A percentile compares a stretch with the other conserved stretches of the same genome.
Evolutionary conservation across 306 rosid species (phyloP).

Genomic region (Cicer judaicum): DNA sequence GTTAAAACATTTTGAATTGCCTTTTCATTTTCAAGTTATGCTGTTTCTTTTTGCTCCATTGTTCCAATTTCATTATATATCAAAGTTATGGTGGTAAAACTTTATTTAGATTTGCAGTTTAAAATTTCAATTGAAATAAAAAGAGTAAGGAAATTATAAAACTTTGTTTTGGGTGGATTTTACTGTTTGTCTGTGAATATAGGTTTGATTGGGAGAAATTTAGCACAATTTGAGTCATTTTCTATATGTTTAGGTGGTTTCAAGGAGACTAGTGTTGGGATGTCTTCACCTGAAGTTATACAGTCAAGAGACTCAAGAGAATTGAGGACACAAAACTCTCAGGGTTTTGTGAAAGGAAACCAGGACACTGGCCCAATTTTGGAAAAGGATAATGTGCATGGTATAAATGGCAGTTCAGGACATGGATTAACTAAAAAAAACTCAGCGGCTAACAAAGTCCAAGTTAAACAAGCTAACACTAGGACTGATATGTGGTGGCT

Average conservation of each 20-base stretch:
- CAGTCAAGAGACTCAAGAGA: slow-evolving; percentile 49
- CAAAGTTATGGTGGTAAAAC: slow-evolving; percentile 13
- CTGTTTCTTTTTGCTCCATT: slow-evolving; percentile 12
- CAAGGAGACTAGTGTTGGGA: slow-evolving; percentile 48
- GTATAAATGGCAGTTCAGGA: slow-evolving; percentile 48
- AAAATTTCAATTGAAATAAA: slow-evolving; percentile 8
- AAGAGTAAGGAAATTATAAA: neutral
- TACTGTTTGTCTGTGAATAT: slow-evolving; percentile 7
- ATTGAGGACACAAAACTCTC: slow-evolving; percentile 39
- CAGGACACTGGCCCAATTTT: slow-evolving; percentile 32
- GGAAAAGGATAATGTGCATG: slow-evolving; percentile 42
- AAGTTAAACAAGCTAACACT: slow-evolving; percentile 49
- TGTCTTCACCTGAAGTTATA: slow-evolving; percentile 52
- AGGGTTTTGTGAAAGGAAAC: slow-evolving; percentile 41
- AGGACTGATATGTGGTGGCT: slow-evolving; percentile 72
- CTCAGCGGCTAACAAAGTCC: slow-evolving; percentile 37
- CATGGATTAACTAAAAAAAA: slow-evolving; percentile 45
- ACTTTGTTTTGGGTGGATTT: neutral
- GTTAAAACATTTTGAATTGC: slow-evolving; percentile 15
- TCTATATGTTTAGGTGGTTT: slow-evolving; percentile 63
- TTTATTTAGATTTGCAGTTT: slow-evolving; percentile 13
- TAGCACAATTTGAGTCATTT: slow-evolving; percentile 42
- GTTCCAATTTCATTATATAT: slow-evolving; percentile 6
- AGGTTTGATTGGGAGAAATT: slow-evolving; percentile 36
- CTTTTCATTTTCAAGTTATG: neutral